Percentiles rank a stretch among this genome's conserved stretches.
phyloP scores from a whole-genome alignment of 441 rosid genomes.

The Daphne laureola region DNA sequence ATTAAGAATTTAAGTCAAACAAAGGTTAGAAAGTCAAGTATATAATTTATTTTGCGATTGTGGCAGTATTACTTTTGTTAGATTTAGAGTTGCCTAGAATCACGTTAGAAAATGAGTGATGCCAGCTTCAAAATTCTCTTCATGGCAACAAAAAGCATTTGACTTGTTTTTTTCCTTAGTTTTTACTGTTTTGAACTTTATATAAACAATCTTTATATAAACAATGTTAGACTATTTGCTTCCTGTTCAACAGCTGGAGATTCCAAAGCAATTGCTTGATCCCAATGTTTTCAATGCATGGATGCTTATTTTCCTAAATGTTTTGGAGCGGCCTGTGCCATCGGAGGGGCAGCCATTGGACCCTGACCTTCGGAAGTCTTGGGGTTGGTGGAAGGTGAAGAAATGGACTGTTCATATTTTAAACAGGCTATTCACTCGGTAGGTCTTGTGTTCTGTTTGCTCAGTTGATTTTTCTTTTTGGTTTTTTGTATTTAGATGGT shows the following conservation, averaged over 20 bases:
- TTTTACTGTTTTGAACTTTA: no score
- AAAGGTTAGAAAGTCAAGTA: no score
- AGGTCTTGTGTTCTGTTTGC: conserved; percentile 13
- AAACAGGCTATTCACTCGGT: conserved; percentile 93
- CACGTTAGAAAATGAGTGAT: no score
- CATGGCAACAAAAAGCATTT: no score
- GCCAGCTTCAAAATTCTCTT: no score
- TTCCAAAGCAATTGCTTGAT: conserved; percentile 82
- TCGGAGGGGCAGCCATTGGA: conserved; percentile 86
- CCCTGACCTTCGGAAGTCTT: conserved; percentile 83
- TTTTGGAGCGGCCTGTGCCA: conserved; percentile 91
- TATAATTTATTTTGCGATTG: no score
- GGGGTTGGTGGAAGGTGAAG: conserved; percentile 99
- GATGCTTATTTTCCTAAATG: conserved; percentile 87
- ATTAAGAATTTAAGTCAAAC: no score
- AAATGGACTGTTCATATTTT: conserved; percentile 96
- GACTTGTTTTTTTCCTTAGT: no score
- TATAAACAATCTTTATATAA: no score
- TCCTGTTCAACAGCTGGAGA: conserved; percentile 65
- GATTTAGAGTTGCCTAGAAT: no score
- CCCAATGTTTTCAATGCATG: conserved; percentile 85
- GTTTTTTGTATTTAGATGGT: no score
- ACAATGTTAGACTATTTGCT: conserved; percentile 11
- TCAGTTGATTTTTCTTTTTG: not conserved
- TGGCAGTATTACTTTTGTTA: no score